These are phyloP conservation scores for Tylopilus plumbeoviolaceoides DNA, from an alignment of 768 basidiomycete genomes.

Conservation along the genomic window DNA sequence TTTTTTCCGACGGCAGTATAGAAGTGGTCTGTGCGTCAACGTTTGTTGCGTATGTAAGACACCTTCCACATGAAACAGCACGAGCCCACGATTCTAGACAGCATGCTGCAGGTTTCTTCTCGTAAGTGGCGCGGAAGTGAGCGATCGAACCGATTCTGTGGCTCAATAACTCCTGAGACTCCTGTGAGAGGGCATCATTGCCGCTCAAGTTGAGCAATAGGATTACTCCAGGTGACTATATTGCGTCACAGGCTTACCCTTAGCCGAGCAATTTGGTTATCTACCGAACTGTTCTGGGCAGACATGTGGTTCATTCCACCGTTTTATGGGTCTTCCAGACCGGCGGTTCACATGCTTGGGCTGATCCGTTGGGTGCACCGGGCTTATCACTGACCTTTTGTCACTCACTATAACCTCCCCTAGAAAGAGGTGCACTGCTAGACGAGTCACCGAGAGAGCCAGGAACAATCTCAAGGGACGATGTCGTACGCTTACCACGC, in stretches of 20 bases:
- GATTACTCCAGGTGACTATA: conserved; percentile 21
- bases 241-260: conserved; percentile 20
- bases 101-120: conserved; percentile 21
- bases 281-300: conserved; percentile 1
- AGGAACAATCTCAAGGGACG: conserved; percentile 21
- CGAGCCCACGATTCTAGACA: conserved; percentile 13
- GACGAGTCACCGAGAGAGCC: conserved; percentile 6
- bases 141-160: conserved; percentile 17
- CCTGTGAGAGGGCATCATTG: conserved; percentile 10
- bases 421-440: not conserved
- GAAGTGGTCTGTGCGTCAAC: conserved; percentile 11
- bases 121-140: conserved; percentile 33
- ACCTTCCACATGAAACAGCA: conserved; percentile 18
- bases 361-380: conserved; percentile 1
- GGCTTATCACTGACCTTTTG: not conserved
- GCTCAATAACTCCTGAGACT: conserved; percentile 15
- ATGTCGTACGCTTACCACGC: conserved; percentile 28
- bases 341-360: not conserved
- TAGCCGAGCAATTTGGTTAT: conserved; percentile 12
- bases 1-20: not conserved
- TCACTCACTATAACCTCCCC: not conserved
- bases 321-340: not conserved
- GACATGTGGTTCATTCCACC: not conserved
- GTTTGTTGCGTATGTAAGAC: conserved; percentile 25
- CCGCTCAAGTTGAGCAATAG: conserved; percentile 6